phyloP scores from a whole-genome alignment of 441 rosid species.

The Pelargonium australe region DNA sequence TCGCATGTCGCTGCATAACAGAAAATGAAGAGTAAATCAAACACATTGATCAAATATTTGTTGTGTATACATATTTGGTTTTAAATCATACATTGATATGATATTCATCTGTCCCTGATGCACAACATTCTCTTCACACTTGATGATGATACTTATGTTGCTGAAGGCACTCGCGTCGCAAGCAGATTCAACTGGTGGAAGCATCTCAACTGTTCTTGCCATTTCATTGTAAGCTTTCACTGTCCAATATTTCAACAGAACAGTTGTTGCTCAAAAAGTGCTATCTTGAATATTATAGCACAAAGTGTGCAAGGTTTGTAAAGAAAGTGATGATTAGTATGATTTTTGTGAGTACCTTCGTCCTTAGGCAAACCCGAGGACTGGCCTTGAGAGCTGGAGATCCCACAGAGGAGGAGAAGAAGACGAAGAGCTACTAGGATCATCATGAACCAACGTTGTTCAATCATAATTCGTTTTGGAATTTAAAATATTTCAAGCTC shows the following conservation, averaged over 20 bases:
- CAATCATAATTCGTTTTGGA: no score
- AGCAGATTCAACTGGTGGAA: neutral
- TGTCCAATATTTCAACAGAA: neutral
- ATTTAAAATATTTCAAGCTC: no score
- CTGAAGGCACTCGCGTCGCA: neutral
- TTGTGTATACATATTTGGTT: neutral
- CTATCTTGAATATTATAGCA: no score
- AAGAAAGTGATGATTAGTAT: no score
- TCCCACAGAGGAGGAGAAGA: neutral
- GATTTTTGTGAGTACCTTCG: neutral
- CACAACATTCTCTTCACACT: neutral
- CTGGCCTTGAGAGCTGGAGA: slow-evolving; percentile 1
- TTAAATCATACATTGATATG: neutral
- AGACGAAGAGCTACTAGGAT: neutral
- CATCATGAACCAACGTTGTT: neutral
- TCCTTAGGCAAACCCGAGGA: neutral
- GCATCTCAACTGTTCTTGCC: neutral
- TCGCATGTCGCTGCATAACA: neutral
- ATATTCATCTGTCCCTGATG: neutral
- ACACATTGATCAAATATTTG: neutral
- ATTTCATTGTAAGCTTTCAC: neutral
- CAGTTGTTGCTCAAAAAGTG: neutral
- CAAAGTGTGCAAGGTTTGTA: no score
- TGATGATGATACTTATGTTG: neutral
- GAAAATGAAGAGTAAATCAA: neutral